Base-by-base conservation (phyloP, 805 yeast genomes). In the Cyberlindnera mrakii region DNA sequence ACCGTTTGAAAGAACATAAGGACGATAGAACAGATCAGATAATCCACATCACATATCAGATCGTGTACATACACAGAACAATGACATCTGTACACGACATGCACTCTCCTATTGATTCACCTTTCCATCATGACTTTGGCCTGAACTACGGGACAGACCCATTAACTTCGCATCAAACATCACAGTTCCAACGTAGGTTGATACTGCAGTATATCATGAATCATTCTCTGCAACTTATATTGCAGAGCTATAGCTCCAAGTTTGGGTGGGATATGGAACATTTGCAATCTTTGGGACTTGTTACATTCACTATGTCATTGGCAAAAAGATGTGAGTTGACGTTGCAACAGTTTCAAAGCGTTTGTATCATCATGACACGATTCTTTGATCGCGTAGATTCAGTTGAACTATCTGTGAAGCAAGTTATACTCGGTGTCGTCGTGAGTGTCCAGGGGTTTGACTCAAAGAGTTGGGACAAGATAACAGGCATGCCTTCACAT, bases 61-160 rank as follows among this genome's bases (percentile, higher is more conserved):
- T 23, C 10, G 27, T 23, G 27, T 10, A 9, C 27, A 23, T 8
- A 9, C 11, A 23, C 10, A 23, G 27, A 10, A 6, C 27, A 23
- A 37, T 37, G 40, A 37, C 25, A 34, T 37, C 40, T 8, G 34
- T 37, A 13, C 40, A 41, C 35, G 51, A 48, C 19, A 48, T 48
- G 49, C 45, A 43, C 38, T 48, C 51, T 17, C 51, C 51, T 6
- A 42, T 48, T 33, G 44, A 48, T 37, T 48, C 51, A 6, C 51
- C 51, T 8, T 48, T 44, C 44, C 46, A 42, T 17, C 37, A 44
- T 18, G 45, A 47, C 36, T 42, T 40, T 13, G 47, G 40, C 11
- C 23, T 36, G 35, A 44, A 47, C 45, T 47, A 47, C 39, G 35
- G 46, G 25, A 44, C 51, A 6, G 49, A 39, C 20, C 6, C 33